These are phyloP conservation scores for Rhododendron williamsianum DNA, from an alignment of 148 eudicot species.

Conservation along the genomic window DNA sequence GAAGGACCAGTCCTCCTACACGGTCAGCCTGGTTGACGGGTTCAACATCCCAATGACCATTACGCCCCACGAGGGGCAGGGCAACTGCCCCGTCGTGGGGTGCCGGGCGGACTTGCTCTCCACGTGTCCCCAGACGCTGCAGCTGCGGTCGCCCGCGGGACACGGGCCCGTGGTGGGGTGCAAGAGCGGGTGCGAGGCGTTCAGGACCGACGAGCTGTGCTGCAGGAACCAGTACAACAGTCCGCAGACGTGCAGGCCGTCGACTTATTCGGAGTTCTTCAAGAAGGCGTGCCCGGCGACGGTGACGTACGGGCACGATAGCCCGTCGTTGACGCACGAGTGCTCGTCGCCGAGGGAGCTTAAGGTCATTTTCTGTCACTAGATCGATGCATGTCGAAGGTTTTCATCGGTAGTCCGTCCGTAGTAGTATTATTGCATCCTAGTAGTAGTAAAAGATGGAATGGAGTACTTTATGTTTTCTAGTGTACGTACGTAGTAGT, in stretches of 20 bases:
- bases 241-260: constrained; percentile 41
- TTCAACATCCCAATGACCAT: constrained; percentile 86
- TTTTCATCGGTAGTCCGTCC: background rate
- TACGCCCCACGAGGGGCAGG: constrained; percentile 88
- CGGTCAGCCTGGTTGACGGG: constrained; percentile 89
- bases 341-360: constrained; percentile 90
- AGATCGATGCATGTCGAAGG: background rate
- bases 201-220: constrained; percentile 60
- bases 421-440: no score
- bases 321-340: constrained; percentile 79
- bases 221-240: constrained; percentile 58
- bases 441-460: background rate
- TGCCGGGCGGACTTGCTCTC: constrained; percentile 44
- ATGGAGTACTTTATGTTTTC: background rate
- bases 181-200: constrained; percentile 83
- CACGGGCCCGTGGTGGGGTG: constrained; percentile 60
- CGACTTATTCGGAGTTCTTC: constrained; percentile 54
- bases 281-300: constrained; percentile 80
- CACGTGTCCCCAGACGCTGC: constrained; percentile 46
- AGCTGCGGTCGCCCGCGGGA: constrained; percentile 21
- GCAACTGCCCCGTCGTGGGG: constrained; percentile 85
- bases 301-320: constrained; percentile 79
- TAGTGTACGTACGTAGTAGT: background rate
- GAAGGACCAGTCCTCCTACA: constrained; percentile 64
- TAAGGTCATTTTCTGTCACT: constrained; percentile 96